These are phyloP conservation scores for Citrus medica DNA, from an alignment of 345 rosid genomes.

Conservation along the genomic window DNA sequence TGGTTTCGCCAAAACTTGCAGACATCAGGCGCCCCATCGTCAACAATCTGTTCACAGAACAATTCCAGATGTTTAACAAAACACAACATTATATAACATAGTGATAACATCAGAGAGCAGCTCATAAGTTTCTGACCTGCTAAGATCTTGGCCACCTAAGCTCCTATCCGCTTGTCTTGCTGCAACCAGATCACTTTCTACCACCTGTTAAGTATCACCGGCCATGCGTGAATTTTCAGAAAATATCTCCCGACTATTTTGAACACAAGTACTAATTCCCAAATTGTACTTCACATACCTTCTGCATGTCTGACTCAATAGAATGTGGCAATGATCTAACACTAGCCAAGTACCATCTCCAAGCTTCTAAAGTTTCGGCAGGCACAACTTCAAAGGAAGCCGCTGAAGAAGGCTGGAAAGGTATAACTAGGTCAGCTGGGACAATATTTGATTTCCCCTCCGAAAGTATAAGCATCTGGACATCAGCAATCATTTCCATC, in stretches of 20 bases:
- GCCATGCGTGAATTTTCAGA: not conserved
- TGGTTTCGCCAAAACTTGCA: conserved; percentile 66
- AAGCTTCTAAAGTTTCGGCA: conserved; percentile 52
- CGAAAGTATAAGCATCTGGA: conserved; percentile 68
- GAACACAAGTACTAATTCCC: not conserved
- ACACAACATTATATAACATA: not conserved
- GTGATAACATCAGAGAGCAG: not conserved
- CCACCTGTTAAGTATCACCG: conserved; percentile 34
- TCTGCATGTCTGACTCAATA: conserved; percentile 65
- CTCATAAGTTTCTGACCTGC: conserved; percentile 43
- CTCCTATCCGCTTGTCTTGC: conserved; percentile 79
- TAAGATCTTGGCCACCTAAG: conserved; percentile 73
- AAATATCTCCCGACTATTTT: not conserved
- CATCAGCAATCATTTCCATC: conserved; percentile 85
- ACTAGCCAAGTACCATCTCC: conserved; percentile 90
- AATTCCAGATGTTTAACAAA: not conserved
- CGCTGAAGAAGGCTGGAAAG: conserved; percentile 63
- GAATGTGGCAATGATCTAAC: conserved; percentile 69
- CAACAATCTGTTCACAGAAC: conserved; percentile 50
- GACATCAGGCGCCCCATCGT: conserved; percentile 87
- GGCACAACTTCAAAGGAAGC: conserved; percentile 33
- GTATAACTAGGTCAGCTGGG: conserved; percentile 78
- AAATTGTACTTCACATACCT: conserved; percentile 39
- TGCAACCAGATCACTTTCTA: conserved; percentile 78
- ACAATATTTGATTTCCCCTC: conserved; percentile 87